phyloP scores from a whole-genome alignment of 768 basidiomycete species.

The Cantharellus cinnabarinus region DNA sequence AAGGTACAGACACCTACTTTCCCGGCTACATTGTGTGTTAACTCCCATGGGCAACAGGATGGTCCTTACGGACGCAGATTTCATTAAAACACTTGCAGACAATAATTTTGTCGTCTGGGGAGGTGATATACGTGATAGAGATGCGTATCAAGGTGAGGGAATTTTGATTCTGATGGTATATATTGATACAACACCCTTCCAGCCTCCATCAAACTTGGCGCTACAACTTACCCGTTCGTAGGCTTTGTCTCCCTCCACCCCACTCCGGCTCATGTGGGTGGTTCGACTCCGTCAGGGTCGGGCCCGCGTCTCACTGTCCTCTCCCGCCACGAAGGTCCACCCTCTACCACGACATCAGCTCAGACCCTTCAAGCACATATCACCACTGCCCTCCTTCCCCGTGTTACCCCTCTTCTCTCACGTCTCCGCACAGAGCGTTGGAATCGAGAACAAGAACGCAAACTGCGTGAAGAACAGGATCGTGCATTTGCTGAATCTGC shows the following conservation, averaged over 20 bases:
- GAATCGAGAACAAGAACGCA: slow-evolving; percentile 19
- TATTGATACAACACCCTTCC: slow-evolving; percentile 4
- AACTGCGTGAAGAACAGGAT: slow-evolving; percentile 62
- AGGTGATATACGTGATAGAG: slow-evolving; percentile 66
- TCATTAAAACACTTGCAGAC: slow-evolving; percentile 48
- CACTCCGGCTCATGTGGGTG: neutral
- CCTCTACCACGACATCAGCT: slow-evolving; percentile 40
- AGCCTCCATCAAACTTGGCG: slow-evolving; percentile 56
- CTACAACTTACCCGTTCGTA: slow-evolving; percentile 83
- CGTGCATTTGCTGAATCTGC: slow-evolving; percentile 50
- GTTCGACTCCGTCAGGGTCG: slow-evolving; percentile 15
- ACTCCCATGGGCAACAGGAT: slow-evolving; percentile 22
- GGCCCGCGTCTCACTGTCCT: slow-evolving; percentile 52
- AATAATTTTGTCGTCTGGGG: slow-evolving; percentile 79
- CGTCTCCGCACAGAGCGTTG: slow-evolving; percentile 29
- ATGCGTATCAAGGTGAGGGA: slow-evolving; percentile 54
- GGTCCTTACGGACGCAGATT: slow-evolving; percentile 51
- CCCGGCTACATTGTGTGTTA: too few relatives aligned
- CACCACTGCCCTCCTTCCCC: slow-evolving; percentile 51
- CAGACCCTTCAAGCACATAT: slow-evolving; percentile 45
- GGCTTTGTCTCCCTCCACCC: slow-evolving; percentile 82
- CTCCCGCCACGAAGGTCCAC: slow-evolving; percentile 61
- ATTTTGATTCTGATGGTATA: neutral
- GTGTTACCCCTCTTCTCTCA: slow-evolving; percentile 53
- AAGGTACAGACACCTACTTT: slow-evolving; percentile 24